Evolutionary conservation across 148 eudicot species (phyloP), one percentile per base, ranked within the genome.

Genomic region (Rhododendron henanense): DNA sequence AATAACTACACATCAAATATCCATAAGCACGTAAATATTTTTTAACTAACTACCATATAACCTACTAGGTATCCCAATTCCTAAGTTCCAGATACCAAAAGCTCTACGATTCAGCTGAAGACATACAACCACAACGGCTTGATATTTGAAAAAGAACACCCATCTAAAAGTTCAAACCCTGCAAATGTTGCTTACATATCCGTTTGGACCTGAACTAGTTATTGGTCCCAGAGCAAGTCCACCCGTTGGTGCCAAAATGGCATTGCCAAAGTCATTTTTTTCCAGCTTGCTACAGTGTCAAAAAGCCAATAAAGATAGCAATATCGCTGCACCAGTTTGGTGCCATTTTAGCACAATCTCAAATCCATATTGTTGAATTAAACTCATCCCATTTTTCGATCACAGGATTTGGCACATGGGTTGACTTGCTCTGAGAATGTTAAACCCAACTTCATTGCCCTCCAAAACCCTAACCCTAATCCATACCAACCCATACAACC

Each of bases 381-480:
- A 55, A 55, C 19, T 55, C 61, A 55, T 55, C 61, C 21, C 61
- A 16, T 15, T 55, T 55, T 55, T 15, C 21, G 21, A 55, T 55
- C 61, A 55, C 3, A 18, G 61, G 61, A 55, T 55, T 55, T 16
- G 21, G 6, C 61, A 55, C 19, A 55, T 55, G 61, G 61, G 61
- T 55, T 18, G 61, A 55, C 61, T 55, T 15, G 61, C 67, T 21
- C 67, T 21, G 5, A 61, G 25, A 61, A 61, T 61, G 67, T 61
- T 28, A 61, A 61, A 28, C 78, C 63, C 47, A 83, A 45, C 44
- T 69, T 53, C n/a, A 31, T 81, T 25, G 37, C 25, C 73, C 37
- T 19, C 31, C n/a, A 13, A 39, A 57, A 33, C 84, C 84, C 50
- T 23, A 41, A 63, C 84, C 51, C 76, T 82, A 82, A 82, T 63